Evolutionary conservation across 2,329 filamentous ascomycete species (phyloP).

Genomic region (Trichoderma sp.): DNA sequence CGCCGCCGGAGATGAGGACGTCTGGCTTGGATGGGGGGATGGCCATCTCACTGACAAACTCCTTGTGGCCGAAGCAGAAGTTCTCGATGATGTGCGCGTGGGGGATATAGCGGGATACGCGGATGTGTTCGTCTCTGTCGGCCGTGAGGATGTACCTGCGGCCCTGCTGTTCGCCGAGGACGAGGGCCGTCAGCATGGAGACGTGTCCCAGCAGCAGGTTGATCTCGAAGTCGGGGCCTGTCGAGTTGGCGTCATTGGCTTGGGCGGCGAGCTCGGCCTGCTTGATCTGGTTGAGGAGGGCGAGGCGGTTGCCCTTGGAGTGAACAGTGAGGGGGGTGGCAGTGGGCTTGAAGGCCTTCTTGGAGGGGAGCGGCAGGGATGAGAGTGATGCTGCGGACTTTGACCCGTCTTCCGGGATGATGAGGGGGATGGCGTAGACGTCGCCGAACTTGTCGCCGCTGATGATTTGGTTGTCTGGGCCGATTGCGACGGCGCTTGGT

Average conservation of each 20-base stretch:
- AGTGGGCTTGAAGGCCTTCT: constrained; percentile 48
- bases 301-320: constrained; percentile 63
- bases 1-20: constrained; percentile 82
- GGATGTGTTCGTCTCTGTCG: constrained; percentile 73
- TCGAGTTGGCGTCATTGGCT: constrained; percentile 37
- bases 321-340: constrained; percentile 65
- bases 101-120: constrained; percentile 77
- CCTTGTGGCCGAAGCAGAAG: constrained; percentile 84
- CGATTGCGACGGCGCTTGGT: constrained; percentile 73
- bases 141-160: constrained; percentile 57
- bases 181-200: constrained; percentile 84
- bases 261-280: constrained; percentile 43
- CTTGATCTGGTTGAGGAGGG: constrained; percentile 61
- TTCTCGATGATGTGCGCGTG: constrained; percentile 87
- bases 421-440: constrained; percentile 82
- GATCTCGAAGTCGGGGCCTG: constrained; percentile 65
- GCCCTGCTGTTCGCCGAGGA: constrained; percentile 50
- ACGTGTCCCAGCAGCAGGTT: constrained; percentile 87
- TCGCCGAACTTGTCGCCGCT: constrained; percentile 96
- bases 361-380: constrained; percentile 29
- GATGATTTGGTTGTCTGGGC: constrained; percentile 72
- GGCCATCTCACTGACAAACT: constrained; percentile 80
- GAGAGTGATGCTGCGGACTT: constrained; percentile 28
- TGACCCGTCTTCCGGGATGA: constrained; percentile 31
- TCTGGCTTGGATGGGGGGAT: constrained; percentile 59